phyloP scores from a whole-genome alignment of 345 rosid species.

The Salix caprea region DNA sequence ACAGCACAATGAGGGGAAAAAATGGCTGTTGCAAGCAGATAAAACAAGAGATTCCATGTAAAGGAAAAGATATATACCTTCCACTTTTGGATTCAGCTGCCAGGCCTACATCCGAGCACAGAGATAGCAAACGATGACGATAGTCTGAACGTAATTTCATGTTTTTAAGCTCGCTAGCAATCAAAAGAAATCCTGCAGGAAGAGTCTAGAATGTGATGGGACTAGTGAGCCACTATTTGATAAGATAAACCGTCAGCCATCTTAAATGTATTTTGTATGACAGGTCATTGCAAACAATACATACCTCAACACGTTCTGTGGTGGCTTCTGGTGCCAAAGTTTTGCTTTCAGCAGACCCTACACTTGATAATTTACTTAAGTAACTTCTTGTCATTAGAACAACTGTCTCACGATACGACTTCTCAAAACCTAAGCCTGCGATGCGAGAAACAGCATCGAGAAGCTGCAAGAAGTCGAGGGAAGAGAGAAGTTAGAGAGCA shows the following conservation, averaged over 20 bases:
- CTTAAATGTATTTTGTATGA: slow-evolving; percentile 7
- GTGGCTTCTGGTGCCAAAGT: slow-evolving; percentile 83
- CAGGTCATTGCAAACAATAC: slow-evolving; percentile 9
- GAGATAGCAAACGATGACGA: slow-evolving; percentile 87
- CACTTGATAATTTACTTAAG: slow-evolving; percentile 64
- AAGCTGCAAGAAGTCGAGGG: slow-evolving; percentile 56
- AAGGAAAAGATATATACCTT: slow-evolving; percentile 42
- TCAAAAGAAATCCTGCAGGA: slow-evolving; percentile 95
- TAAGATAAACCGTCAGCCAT: slow-evolving; percentile 20
- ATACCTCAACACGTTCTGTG: slow-evolving; percentile 89
- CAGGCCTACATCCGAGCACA: slow-evolving; percentile 97
- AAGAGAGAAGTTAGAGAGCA: slow-evolving; percentile 24
- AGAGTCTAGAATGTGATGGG: slow-evolving; percentile 80
- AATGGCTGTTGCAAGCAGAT: neutral
- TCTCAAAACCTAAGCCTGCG: slow-evolving; percentile 97
- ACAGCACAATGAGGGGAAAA: slow-evolving; percentile 4
- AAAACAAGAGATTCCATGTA: slow-evolving; percentile 3
- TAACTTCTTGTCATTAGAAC: slow-evolving; percentile 96
- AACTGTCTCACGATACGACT: slow-evolving; percentile 95
- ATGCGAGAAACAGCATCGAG: slow-evolving; percentile 97
- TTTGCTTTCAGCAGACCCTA: slow-evolving; percentile 87
- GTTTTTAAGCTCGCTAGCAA: slow-evolving; percentile 72
- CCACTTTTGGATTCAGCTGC: slow-evolving; percentile 97
- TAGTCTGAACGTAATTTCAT: slow-evolving; percentile 79
- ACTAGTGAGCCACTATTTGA: slow-evolving; percentile 46